Conservation (phyloP, 2,329 filamentous ascomycete genomes). For the Botrytis elliptica region DNA sequence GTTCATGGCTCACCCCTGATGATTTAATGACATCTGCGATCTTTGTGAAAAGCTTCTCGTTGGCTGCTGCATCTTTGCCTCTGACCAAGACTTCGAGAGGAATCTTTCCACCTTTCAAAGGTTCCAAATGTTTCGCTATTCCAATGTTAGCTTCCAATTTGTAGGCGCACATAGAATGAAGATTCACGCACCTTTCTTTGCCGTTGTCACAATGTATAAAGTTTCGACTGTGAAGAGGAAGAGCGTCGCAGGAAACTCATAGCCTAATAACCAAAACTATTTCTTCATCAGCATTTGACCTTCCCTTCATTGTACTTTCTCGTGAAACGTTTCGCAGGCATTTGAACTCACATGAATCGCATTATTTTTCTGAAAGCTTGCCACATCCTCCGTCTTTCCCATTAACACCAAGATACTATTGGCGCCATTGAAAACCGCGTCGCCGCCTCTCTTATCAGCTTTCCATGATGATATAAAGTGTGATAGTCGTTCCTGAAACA, state of each 20-base stretch:
- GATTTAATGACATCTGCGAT: slow-evolving; percentile 83
- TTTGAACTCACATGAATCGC: slow-evolving; percentile 79
- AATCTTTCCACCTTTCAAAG: slow-evolving; percentile 86
- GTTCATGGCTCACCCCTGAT: slow-evolving; percentile 67
- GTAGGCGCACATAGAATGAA: slow-evolving; percentile 3
- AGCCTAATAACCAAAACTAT: slow-evolving; percentile 96
- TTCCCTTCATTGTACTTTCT: not conserved
- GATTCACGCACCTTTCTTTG: slow-evolving; percentile 77
- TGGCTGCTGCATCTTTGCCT: slow-evolving; percentile 87
- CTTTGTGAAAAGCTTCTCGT: slow-evolving; percentile 84
- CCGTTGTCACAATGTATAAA: slow-evolving; percentile 89
- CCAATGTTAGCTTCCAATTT: slow-evolving; percentile 38
- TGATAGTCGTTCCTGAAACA: slow-evolving; percentile 90
- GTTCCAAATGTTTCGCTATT: slow-evolving; percentile 86
- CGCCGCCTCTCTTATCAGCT: slow-evolving; percentile 85
- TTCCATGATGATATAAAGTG: slow-evolving; percentile 92
- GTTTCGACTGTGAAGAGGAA: slow-evolving; percentile 88
- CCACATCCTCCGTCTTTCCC: slow-evolving; percentile 89
- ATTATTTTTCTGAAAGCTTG: slow-evolving; percentile 91
- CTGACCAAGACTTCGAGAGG: slow-evolving; percentile 89
- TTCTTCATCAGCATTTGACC: slow-evolving; percentile 25
- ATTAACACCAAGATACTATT: slow-evolving; percentile 86
- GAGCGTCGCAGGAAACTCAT: slow-evolving; percentile 95
- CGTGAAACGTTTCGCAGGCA: not conserved
- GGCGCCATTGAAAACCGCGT: slow-evolving; percentile 80